Conservation (phyloP, 1,284 basidiomycete genomes). For the Amylostereum areolatum region DNA sequence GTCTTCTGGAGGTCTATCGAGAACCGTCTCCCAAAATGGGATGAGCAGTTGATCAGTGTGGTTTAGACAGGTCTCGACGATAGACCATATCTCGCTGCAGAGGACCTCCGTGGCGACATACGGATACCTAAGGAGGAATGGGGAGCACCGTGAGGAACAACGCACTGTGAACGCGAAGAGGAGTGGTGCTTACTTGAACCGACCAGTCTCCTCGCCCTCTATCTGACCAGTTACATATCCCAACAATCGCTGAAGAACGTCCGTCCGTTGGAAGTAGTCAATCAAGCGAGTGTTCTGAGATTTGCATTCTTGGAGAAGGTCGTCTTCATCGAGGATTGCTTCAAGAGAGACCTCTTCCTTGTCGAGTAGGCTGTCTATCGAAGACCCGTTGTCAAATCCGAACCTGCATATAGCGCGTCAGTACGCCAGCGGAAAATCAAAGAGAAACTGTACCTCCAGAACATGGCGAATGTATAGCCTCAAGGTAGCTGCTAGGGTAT, state of each 20-base stretch:
- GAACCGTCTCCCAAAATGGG: conserved; percentile 91
- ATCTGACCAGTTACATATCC: conserved; percentile 85
- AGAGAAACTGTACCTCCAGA: conserved; percentile 32
- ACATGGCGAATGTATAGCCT: conserved; percentile 22
- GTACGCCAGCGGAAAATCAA: not conserved
- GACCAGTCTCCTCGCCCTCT: conserved; percentile 67
- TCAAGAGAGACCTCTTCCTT: conserved; percentile 83
- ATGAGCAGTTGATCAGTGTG: conserved; percentile 65
- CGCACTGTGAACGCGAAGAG: conserved; percentile 3
- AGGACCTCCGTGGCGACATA: conserved; percentile 94
- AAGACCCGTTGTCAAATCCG: conserved; percentile 78
- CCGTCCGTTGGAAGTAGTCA: conserved; percentile 77
- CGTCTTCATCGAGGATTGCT: conserved; percentile 90
- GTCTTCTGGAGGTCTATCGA: conserved; percentile 74
- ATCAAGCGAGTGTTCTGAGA: conserved; percentile 86
- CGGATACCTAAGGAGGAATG: conserved; percentile 64
- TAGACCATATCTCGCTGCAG: conserved; percentile 92
- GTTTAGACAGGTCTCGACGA: conserved; percentile 84
- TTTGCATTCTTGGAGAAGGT: conserved; percentile 94
- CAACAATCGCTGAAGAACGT: conserved; percentile 75
- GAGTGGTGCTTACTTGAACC: conserved; percentile 61
- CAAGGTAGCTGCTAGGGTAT: conserved; percentile 12
- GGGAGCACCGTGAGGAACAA: conserved; percentile 1
- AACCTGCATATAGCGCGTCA: conserved; percentile 46
- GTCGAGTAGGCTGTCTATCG: conserved; percentile 79